Conservation (phyloP, 2,329 filamentous ascomycete species). For the Dactylellina parvicollis region DNA sequence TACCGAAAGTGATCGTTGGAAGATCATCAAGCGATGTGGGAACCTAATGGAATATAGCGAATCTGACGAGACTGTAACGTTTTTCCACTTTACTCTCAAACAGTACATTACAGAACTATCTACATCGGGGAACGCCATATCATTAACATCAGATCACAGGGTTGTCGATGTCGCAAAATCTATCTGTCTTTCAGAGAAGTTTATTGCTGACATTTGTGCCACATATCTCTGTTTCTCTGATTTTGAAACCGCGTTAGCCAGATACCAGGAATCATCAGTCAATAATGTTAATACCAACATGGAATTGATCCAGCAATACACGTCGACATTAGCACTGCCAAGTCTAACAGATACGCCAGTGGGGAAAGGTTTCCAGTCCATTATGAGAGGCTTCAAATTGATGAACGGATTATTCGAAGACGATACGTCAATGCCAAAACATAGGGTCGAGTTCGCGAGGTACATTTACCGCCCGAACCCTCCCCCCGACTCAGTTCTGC, state of each 20-base stretch:
- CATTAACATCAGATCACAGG: not conserved
- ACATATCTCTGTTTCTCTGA: slow-evolving; percentile 40
- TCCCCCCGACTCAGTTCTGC: slow-evolving; percentile 14
- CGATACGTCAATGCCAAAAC: too few species aligned
- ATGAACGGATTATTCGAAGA: slow-evolving; percentile 16
- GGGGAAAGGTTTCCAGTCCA: slow-evolving; percentile 9
- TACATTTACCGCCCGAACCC: slow-evolving; percentile 9
- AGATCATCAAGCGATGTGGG: slow-evolving; percentile 36
- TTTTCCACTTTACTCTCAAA: slow-evolving; percentile 43
- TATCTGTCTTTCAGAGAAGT: not conserved
- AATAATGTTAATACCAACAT: slow-evolving; percentile 19
- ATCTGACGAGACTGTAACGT: slow-evolving; percentile 17
- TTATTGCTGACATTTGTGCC: slow-evolving; percentile 9
- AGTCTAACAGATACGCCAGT: not conserved
- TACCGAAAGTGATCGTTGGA: slow-evolving; percentile 3
- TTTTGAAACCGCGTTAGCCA: slow-evolving; percentile 19
- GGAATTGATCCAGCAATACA: slow-evolving; percentile 31
- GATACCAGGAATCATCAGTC: slow-evolving; percentile 12
- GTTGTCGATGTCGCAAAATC: not conserved
- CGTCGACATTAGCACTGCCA: slow-evolving; percentile 1
- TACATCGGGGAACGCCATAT: not conserved
- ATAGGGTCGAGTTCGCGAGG: slow-evolving; percentile 22
- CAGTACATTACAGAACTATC: slow-evolving; percentile 36
- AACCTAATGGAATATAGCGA: slow-evolving; percentile 39
- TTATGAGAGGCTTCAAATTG: slow-evolving; percentile 32